Conservation (phyloP, 371 early-diverging fungal genomes). For the Conidiobolus incongruus region DNA sequence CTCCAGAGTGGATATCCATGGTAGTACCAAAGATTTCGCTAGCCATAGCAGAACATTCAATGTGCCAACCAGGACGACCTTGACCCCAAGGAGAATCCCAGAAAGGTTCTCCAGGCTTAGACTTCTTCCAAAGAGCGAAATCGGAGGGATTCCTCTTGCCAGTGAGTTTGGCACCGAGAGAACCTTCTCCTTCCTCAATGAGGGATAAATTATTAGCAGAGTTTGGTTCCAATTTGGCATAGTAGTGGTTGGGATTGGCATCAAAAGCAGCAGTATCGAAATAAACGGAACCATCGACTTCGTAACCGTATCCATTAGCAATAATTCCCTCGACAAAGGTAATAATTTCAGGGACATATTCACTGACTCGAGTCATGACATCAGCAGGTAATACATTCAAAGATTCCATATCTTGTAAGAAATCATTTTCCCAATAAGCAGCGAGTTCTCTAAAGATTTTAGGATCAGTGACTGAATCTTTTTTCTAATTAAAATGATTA, state of each 20-base stretch:
- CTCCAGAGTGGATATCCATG: conserved; percentile 98
- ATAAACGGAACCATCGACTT: conserved; percentile 91
- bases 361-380: conserved; percentile 90
- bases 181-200: conserved; percentile 82
- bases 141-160: conserved; percentile 65
- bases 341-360: conserved; percentile 94
- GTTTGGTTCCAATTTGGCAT: conserved; percentile 85
- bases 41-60: conserved; percentile 99
- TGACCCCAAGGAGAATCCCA: conserved; percentile 93
- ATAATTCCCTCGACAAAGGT: conserved; percentile 80
- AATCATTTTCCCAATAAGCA: conserved; percentile 90
- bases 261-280: conserved; percentile 90
- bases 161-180: conserved; percentile 40
- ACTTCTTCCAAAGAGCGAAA: conserved; percentile 98
- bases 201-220: conserved; percentile 58
- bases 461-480: conserved; percentile 55
- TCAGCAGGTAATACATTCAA: conserved; percentile 84
- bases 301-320: conserved; percentile 88
- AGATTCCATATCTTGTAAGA: conserved; percentile 87
- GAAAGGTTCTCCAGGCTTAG: conserved; percentile 91
- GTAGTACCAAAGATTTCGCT: conserved; percentile 71
- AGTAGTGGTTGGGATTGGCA: conserved; percentile 54
- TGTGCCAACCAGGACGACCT: conserved; percentile 99
- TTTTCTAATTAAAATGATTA: conserved; percentile 13
- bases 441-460: conserved; percentile 76